Conservation (phyloP, 352 stramenopile species). For the Phytophthora colocasiae region DNA sequence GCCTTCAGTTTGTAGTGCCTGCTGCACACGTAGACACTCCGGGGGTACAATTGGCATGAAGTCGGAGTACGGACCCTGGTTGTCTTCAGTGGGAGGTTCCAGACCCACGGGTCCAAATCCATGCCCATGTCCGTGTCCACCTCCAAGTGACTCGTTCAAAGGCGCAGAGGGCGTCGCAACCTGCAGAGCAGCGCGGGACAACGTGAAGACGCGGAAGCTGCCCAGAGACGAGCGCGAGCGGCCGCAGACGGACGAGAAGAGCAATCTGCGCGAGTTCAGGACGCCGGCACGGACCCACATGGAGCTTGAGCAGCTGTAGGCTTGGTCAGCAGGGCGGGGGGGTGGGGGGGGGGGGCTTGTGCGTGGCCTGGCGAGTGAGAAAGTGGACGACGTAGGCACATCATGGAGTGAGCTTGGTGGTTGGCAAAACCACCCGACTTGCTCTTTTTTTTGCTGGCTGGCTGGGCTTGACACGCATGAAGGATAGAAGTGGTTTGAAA, state of each 20-base stretch:
- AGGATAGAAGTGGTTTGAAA: background rate
- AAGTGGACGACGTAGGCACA: conserved; percentile 22
- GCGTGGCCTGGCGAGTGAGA: conserved; percentile 19
- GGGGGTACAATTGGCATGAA: conserved; percentile 78
- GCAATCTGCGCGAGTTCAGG: conserved; percentile 26
- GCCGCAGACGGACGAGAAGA: conserved; percentile 30
- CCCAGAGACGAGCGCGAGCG: conserved; percentile 31
- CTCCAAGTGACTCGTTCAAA: conserved; percentile 19
- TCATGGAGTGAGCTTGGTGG: conserved; percentile 12
- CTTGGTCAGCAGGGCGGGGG: conserved; percentile 13
- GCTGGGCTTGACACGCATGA: conserved; percentile 1
- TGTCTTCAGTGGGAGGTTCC: conserved; percentile 15
- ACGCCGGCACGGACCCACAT: conserved; percentile 35
- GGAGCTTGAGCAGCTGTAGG: conserved; percentile 1
- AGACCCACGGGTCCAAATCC: conserved; percentile 1
- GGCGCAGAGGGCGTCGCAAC: conserved; percentile 19
- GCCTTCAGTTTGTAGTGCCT: conserved; percentile 17
- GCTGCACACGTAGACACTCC: conserved; percentile 77
- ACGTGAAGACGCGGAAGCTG: conserved; percentile 42
- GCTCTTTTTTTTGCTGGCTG: conserved; percentile 13
- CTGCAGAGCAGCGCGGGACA: conserved; percentile 24
- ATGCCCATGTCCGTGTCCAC: conserved; percentile 6
- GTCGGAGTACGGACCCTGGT: conserved; percentile 46
- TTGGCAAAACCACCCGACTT: conserved; percentile 30
- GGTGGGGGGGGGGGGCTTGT: background rate